Evolutionary conservation across 148 eudicot species (phyloP).

Genomic region (Cornus suecica): DNA sequence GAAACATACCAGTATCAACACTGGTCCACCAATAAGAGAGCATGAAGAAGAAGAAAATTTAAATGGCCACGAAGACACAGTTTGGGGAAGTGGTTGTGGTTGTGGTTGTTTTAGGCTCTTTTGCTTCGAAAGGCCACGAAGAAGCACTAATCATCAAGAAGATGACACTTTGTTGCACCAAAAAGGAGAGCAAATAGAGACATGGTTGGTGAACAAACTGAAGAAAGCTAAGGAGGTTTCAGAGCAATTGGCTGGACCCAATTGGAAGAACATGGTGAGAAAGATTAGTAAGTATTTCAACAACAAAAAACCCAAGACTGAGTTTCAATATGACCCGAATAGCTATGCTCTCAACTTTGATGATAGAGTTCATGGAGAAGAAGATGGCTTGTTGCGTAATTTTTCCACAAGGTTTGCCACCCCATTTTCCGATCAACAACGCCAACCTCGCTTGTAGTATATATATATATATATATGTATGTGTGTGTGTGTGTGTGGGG

Average conservation of each 20-base stretch:
- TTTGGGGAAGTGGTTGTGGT: conserved; percentile 26
- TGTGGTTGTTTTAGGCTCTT: conserved; percentile 45
- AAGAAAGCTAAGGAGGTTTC: conserved; percentile 45
- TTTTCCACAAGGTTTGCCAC: conserved; percentile 64
- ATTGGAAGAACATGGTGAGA: conserved; percentile 79
- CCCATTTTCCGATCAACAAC: conserved; percentile 21
- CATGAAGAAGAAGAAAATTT: conserved; percentile 5
- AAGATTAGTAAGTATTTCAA: conserved; percentile 45
- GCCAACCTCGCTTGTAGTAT: conserved; percentile 8
- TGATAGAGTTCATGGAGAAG: conserved; percentile 37
- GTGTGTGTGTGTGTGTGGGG: too few relatives aligned
- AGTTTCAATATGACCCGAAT: conserved; percentile 49
- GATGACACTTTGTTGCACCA: conserved; percentile 31
- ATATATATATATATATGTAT: too few relatives aligned
- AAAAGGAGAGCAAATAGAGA: conserved; percentile 13
- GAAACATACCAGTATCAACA: neutral
- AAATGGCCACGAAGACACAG: conserved; percentile 16
- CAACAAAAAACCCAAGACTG: conserved; percentile 15
- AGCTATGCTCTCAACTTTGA: conserved; percentile 78
- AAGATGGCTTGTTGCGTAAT: conserved; percentile 30
- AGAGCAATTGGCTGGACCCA: conserved; percentile 77
- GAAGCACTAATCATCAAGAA: neutral
- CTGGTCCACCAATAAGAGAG: conserved; percentile 10
- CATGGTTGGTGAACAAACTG: conserved; percentile 42
- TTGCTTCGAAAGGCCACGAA: conserved; percentile 10